Conservation (phyloP, 345 rosid species). For the Gossypium longicalyx region DNA sequence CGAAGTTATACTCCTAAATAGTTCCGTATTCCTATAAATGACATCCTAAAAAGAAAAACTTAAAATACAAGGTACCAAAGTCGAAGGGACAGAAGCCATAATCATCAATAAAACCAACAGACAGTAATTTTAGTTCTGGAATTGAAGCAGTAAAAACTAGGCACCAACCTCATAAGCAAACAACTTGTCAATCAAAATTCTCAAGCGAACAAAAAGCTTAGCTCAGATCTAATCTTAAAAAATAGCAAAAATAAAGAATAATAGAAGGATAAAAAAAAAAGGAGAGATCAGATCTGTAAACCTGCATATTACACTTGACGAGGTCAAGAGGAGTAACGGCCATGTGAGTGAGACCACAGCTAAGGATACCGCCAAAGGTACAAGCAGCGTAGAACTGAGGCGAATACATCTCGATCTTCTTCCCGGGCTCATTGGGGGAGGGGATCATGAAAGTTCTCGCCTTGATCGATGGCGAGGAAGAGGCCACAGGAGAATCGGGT, state of each 20-base stretch:
- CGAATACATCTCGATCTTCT: slow-evolving; percentile 80
- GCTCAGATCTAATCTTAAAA: slow-evolving; percentile 8
- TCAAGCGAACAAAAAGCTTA: background rate
- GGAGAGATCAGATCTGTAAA: slow-evolving; percentile 21
- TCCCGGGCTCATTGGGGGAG: slow-evolving; percentile 66
- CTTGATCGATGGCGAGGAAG: slow-evolving; percentile 12
- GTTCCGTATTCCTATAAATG: background rate
- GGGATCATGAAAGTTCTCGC: slow-evolving; percentile 34
- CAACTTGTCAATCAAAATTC: background rate
- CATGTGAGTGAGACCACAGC: slow-evolving; percentile 92
- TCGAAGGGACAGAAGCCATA: background rate
- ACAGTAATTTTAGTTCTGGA: background rate
- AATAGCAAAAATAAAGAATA: background rate
- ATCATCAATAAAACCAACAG: background rate
- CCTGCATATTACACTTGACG: slow-evolving; percentile 99
- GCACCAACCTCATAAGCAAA: background rate
- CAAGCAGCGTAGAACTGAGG: slow-evolving; percentile 89
- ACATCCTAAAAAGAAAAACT: background rate
- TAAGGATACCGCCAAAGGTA: slow-evolving; percentile 77
- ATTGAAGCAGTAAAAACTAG: background rate
- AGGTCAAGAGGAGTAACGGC: slow-evolving; percentile 96
- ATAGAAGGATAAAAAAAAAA: background rate
- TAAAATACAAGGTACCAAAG: background rate
- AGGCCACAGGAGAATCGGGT: slow-evolving; percentile 22
- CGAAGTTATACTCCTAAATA: background rate